Percentiles rank a stretch among this genome's conserved stretches.
Conservation (phyloP, 1,284 basidiomycete genomes). For the Crucibulum cyathiforme region DNA sequence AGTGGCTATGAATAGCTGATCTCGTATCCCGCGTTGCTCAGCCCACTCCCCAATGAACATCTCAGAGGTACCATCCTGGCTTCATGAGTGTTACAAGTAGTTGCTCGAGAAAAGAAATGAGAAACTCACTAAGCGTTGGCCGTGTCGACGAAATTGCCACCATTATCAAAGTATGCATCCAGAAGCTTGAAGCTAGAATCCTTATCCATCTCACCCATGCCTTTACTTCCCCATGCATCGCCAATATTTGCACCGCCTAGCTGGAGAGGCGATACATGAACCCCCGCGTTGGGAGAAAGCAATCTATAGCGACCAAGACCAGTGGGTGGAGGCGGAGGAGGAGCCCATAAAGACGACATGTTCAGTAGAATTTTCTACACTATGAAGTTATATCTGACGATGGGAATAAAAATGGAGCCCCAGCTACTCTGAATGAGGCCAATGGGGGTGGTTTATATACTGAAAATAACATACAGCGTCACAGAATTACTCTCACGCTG, state of each 20-base stretch:
- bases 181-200: constrained; percentile 54
- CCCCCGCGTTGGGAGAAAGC: constrained; percentile 22
- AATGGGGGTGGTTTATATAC: too few species aligned
- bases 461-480: too few species aligned
- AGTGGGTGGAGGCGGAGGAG: constrained; percentile 13
- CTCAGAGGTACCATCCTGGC: constrained; percentile 58
- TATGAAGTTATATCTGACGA: too few species aligned
- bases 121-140: constrained; percentile 52
- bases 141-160: constrained; percentile 63
- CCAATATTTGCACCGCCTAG: constrained; percentile 64
- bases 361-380: too few species aligned
- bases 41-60: constrained; percentile 65
- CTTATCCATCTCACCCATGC: constrained; percentile 48
- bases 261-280: constrained; percentile 43
- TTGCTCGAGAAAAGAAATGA: background rate
- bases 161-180: constrained; percentile 34
- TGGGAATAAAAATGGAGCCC: too few species aligned
- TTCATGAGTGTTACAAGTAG: constrained; percentile 17
- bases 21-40: constrained; percentile 52
- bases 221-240: constrained; percentile 35
- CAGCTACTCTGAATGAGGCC: too few species aligned
- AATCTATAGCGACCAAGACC: constrained; percentile 19
- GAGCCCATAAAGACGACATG: constrained; percentile 4
- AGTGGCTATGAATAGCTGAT: constrained; percentile 62
- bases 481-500: too few species aligned